Evolutionary conservation across 768 basidiomycete species (phyloP).

Genomic region (Harrya chromipes): DNA sequence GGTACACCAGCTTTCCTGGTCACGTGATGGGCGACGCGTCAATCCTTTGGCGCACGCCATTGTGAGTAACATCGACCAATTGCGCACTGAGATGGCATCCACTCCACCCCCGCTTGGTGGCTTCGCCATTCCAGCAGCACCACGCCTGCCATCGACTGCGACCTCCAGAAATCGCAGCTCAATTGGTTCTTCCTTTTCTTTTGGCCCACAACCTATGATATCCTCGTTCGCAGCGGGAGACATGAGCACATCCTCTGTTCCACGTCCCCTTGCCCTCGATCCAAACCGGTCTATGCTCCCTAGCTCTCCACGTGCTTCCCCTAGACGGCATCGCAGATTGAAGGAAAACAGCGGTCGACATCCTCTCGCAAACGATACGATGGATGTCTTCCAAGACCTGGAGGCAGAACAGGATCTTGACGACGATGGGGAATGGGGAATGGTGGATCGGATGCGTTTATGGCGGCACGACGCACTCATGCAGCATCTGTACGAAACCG

Average conservation of each 20-base stretch:
- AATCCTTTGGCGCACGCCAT: too few species aligned
- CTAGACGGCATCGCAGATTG: constrained; percentile 50
- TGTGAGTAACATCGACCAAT: background rate
- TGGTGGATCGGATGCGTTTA: constrained; percentile 92
- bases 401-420: constrained; percentile 56
- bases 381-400: constrained; percentile 72
- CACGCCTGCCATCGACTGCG: constrained; percentile 53
- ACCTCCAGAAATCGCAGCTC: constrained; percentile 60
- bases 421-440: constrained; percentile 72
- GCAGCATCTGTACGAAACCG: constrained; percentile 97
- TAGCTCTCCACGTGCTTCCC: constrained; percentile 70
- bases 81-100: constrained; percentile 27
- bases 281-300: constrained; percentile 78
- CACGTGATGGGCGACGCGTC: constrained; percentile 22
- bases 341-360: constrained; percentile 58
- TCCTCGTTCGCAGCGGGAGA: constrained; percentile 68
- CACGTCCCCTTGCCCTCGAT: constrained; percentile 61
- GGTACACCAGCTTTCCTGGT: background rate
- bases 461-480: constrained; percentile 98
- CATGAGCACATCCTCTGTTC: constrained; percentile 54
- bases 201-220: constrained; percentile 73
- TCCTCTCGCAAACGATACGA: constrained; percentile 75
- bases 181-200: constrained; percentile 79
- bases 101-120: constrained; percentile 50
- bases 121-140: constrained; percentile 45